Base-by-base conservation (phyloP, 345 rosid genomes). In the Bruguiera gymnorhiza region DNA sequence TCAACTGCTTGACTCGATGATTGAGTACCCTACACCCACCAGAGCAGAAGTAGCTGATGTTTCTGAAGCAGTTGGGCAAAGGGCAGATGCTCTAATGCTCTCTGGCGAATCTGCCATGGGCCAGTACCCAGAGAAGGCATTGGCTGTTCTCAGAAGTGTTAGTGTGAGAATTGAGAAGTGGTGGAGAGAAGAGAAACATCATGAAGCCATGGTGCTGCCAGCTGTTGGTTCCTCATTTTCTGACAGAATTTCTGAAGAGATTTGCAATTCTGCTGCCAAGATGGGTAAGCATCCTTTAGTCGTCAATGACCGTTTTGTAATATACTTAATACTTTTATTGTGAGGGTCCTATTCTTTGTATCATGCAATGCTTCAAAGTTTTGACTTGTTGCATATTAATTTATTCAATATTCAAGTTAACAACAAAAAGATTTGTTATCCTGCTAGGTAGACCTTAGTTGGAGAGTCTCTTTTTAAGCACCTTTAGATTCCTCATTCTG, bases 81-180 rank as follows among this genome's bases (percentile, higher is more conserved):
- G 97, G 75, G 86, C 99, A 26, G 99, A 96, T 81, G 99, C 96
- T 62, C 78, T 92, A 74, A 92, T 92, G 98, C 96, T 96, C 73
- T 96, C 99, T 73, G 98, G 98, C 58, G 99, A 96, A 83, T 96
- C 99, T 11, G 99, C 99, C 30, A 96, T 96, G 99, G 99, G 99
- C 59, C 99, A 92, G 76, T 96, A 60, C 85, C 98, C 99, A 2
- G 99, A 96, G 20, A 96, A 96, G 83, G 96, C 99, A 56, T 80
- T 96, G 70, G 66, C 97, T 5, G 98, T 96, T 81, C 88, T 92
- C 23, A 86, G 98, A 72, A 92, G 82, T 78, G 99, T 96, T 63
- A 96, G 98, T 76, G 63, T 92, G 65, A 90, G 98, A 77, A 96
- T 92, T 37, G 99, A 96, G 83, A 86, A 76, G 78, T 96, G 99